Evolutionary conservation across 1,139 yeast species (phyloP), one percentile per base, ranked within the genome.

Genomic region (Kluyveromyces marxianus): DNA sequence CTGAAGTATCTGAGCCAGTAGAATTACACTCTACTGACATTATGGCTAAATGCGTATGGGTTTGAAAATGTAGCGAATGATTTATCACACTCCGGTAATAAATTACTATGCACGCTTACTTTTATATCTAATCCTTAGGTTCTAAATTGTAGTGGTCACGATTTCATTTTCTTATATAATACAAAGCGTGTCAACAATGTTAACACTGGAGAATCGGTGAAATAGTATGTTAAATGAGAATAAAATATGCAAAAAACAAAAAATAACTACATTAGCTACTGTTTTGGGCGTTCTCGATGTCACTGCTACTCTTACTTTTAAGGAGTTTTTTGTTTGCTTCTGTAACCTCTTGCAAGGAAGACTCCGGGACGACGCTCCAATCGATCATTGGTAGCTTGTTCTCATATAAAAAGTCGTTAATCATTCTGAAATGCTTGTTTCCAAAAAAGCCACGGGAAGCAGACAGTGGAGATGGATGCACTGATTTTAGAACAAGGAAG

Each of bases 381-480:
- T 87, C 82, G 21, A 89, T 80, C 46, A 69, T 63, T 3, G 69
- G 69, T 0, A 66, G 66, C 25, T 53, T 48, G 35, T 54, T 46
- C 26, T 69, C 66, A 38, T 51, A 53, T 10, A 89, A 69, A 95
- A 95, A 89, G 8, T 76, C 77, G 59, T 89, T 89, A 42, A 92
- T 82, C 57, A 74, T 72, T 44, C 65, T 69, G 63, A 88, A 89
- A 55, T 87, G 95, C 31, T 70, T 67, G 62, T 84, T 81, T 4
- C 79, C 77, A 57, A 88, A 88, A 60, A 85, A 89, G 0, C 95
- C 95, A 45, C 95, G 71, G 29, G 80, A 72, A 0, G 98, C 98
- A 53, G 95, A 84, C 46, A 92, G 69, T 1, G 99, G 98, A 36
- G 95, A 85, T 1, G 99, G 99, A 66, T 94, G 99, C 1, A 88